Conservation (phyloP, 306 rosid species). For the Cucumis cinereus region DNA sequence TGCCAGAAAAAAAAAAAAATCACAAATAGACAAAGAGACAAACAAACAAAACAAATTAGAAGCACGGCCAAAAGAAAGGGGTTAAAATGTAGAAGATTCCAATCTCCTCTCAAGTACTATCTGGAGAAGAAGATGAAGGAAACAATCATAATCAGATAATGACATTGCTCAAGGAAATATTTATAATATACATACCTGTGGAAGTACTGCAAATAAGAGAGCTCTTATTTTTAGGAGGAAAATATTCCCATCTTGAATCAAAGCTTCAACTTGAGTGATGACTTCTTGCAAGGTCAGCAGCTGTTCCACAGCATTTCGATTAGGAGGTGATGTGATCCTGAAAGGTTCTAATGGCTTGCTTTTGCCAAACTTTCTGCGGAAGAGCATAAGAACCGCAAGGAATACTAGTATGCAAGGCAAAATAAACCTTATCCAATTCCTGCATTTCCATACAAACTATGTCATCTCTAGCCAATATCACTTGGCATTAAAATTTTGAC, state of each 20-base stretch:
- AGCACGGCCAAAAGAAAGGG: neutral
- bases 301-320: constrained; percentile 79
- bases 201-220: constrained; percentile 66
- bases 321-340: constrained; percentile 50
- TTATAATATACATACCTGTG: constrained; percentile 44
- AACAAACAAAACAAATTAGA: neutral
- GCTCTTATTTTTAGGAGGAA: constrained; percentile 79
- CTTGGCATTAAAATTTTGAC: neutral
- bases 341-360: constrained; percentile 53
- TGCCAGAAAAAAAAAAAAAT: neutral
- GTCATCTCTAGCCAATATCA: neutral
- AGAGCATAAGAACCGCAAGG: constrained; percentile 51
- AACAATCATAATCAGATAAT: neutral
- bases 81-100: neutral
- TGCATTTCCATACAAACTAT: constrained; percentile 19
- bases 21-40: neutral
- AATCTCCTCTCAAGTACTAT: neutral
- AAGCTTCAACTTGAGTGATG: constrained; percentile 59
- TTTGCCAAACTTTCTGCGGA: constrained; percentile 47
- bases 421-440: constrained; percentile 76
- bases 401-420: constrained; percentile 49
- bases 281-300: constrained; percentile 73
- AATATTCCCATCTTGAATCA: constrained; percentile 75
- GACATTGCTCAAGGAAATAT: neutral
- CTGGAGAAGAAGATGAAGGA: neutral